These are phyloP conservation scores for Monilinia fructicola DNA, from an alignment of 2,329 filamentous ascomycete species.

Conservation along the genomic window DNA sequence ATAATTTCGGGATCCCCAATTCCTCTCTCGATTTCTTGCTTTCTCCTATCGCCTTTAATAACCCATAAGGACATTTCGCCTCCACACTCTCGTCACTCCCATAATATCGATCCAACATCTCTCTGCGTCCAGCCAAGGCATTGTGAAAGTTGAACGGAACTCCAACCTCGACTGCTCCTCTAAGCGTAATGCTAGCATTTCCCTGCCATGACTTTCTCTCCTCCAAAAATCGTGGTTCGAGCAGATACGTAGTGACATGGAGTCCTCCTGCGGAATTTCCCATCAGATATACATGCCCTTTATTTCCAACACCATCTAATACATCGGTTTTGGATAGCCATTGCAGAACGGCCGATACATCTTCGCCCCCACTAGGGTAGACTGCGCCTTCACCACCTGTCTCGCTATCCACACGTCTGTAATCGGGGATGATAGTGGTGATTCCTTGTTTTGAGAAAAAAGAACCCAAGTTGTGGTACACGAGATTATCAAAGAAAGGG, in stretches of 20 bases:
- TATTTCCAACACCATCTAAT: constrained; percentile 25
- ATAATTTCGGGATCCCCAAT: constrained; percentile 30
- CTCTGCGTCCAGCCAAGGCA: constrained; percentile 17
- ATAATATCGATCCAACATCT: constrained; percentile 32
- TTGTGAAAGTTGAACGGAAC: constrained; percentile 34
- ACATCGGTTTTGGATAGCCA: constrained; percentile 31
- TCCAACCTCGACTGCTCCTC: constrained; percentile 32
- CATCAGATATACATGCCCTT: constrained; percentile 35
- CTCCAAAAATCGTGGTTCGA: constrained; percentile 30
- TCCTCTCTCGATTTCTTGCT: constrained; percentile 30
- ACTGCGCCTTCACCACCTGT: constrained; percentile 35
- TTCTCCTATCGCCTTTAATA: constrained; percentile 29
- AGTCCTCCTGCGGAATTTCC: constrained; percentile 40
- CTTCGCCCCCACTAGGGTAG: constrained; percentile 38
- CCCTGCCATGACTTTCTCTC: constrained; percentile 30
- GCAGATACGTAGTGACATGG: constrained; percentile 37
- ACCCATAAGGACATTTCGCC: constrained; percentile 30
- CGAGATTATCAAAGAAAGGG: constrained; percentile 27
- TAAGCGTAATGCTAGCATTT: constrained; percentile 26
- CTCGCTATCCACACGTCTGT: constrained; percentile 34
- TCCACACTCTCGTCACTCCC: constrained; percentile 25
- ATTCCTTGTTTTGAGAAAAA: constrained; percentile 37
- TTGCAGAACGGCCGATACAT: constrained; percentile 30
- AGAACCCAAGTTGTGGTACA: constrained; percentile 38
- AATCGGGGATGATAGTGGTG: constrained; percentile 36